These are phyloP conservation scores for Penicillium malachiteum DNA, from an alignment of 495 filamentous ascomycete genomes.

Conservation along the genomic window DNA sequence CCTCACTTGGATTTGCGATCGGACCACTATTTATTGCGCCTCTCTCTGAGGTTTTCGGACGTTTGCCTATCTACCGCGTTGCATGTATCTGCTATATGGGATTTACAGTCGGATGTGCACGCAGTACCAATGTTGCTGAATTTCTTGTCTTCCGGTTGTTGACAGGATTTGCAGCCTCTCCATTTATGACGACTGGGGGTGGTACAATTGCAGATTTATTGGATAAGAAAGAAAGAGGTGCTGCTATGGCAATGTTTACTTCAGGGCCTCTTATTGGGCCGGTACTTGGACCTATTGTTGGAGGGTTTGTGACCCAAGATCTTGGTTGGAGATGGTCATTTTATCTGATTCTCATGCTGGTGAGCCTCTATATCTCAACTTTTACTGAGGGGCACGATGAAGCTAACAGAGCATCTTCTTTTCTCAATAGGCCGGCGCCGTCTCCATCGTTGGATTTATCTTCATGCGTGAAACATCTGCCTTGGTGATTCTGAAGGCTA, in stretches of 20 bases:
- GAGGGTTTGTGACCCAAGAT: constrained; percentile 38
- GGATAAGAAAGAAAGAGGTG: constrained; percentile 20
- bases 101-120: constrained; percentile 45
- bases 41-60: constrained; percentile 41
- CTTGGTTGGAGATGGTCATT: constrained; percentile 9
- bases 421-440: not conserved
- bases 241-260: constrained; percentile 29
- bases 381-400: not conserved
- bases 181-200: constrained; percentile 39
- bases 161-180: constrained; percentile 37
- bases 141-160: constrained; percentile 43
- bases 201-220: constrained; percentile 44
- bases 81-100: constrained; percentile 47
- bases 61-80: constrained; percentile 36
- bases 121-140: constrained; percentile 39
- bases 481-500: not conserved
- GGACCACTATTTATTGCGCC: constrained; percentile 42
- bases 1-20: constrained; percentile 35
- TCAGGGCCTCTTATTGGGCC: constrained; percentile 34
- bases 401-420: not conserved
- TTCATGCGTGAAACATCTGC: constrained; percentile 11
- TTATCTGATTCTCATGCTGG: not conserved
- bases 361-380: not conserved
- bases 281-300: constrained; percentile 31
- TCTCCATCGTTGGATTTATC: not conserved